Evolutionary conservation across 2,329 filamentous ascomycete genomes (phyloP), one percentile per base, ranked within the genome.

Genomic region (Paecilomyces variotii): DNA sequence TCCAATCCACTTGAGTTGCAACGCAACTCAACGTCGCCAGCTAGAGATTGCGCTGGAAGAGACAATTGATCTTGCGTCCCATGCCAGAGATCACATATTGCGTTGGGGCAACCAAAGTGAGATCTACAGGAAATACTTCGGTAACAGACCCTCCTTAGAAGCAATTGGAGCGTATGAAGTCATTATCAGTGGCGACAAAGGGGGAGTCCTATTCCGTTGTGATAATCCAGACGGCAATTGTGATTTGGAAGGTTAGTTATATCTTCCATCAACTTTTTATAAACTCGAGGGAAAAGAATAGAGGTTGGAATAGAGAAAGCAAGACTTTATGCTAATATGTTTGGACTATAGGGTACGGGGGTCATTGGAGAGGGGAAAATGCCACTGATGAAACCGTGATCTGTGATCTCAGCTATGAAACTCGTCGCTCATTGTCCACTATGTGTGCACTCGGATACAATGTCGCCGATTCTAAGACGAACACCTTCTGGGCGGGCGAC

Each of bases 141-240:
- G 87, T 53, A 78, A 82, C 56, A 77, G 77, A 1, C 76, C 84
- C 3, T 83, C 84, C 2, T 80, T 80, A 25, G 78, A 81, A 61
- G 80, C 83, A 2, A 77, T 86, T 50, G 87, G 87, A 3, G 86
- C 84, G 77, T 87, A 80, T 63, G 82, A 86, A 56, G 80, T 82
- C 59, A 76, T 89, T 32, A 76, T 83, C 64, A 78, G 78, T 51
- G 84, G 79, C 1, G 80, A 88, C 70, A 83, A 83, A 66, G 74
- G 74, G 0, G 78, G 76, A 27, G 77, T 86, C 53, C 67, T 84
- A 19, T 88, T 89, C 77, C 82, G 86, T 24, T 89, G 87, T 64
- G 87, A 90, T 60, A 83, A 89, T 63, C 80, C 83, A 0, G 87
- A 89, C 64, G 74, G 78, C 24, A 89, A 89, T 74, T 89, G 87